Evolutionary conservation across 2,329 filamentous ascomycete species (phyloP), one percentile per base, ranked within the genome.

Genomic region (Hypoxylon sp.): DNA sequence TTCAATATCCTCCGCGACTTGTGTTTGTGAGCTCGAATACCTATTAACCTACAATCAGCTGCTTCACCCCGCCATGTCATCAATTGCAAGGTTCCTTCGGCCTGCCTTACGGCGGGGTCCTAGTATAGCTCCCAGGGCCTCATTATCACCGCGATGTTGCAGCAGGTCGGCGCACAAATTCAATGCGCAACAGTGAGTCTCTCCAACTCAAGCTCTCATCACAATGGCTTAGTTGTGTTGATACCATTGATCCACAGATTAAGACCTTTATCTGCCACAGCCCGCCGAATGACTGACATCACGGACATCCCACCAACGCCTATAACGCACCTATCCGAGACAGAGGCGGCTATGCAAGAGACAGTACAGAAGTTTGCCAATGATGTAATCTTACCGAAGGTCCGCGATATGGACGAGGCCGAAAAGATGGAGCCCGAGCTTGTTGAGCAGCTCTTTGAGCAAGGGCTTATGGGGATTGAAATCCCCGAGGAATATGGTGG

Each of bases 401-500:
- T 93, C 10, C 92, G 96, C 64, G 94, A 97, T 17, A 99, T 99
- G 96, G 96, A 99, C 80, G 96, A 99, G 86, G 91, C 91, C 31
- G 96, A 99, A 85, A 82, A 87, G 64, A 98, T 99, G 96, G 96
- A 98, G 80, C 90, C 93, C 0, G 80, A 87, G 1, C 82, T 99
- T 6, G 92, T 99, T 5, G 94, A 97, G 84, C 92, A 96, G 82
- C 88, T 97, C 58, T 99, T 99, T 77, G 96, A 99, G 84, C 94
- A 98, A 80, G 96, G 96, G 0, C 85, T 99, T 54, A 99, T 99
- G 96, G 92, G 94, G 69, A 88, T 99, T 71, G 96, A 99, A 84
- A 97, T 99, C 64, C 95, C 96, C 14, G 96, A 99, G 81, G 94
- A 98, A 81, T 99, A 91, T 79, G 96, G 96, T 67, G 96, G 96